These are phyloP conservation scores for Aurantiochytrium sp. DNA, from an alignment of 108 stramenopile genomes.

Conservation along the genomic window DNA sequence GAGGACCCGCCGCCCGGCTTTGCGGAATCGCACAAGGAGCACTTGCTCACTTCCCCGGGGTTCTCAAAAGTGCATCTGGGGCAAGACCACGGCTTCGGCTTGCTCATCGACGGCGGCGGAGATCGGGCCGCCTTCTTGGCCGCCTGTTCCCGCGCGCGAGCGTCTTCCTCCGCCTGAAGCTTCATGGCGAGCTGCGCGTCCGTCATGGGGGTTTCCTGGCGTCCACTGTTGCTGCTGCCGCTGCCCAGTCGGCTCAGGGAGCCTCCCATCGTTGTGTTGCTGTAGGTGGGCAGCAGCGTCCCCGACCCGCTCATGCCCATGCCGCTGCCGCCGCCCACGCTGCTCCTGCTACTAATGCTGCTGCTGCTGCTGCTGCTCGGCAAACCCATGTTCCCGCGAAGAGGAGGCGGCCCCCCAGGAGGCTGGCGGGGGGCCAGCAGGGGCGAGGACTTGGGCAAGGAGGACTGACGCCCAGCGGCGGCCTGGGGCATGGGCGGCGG, in stretches of 20 bases:
- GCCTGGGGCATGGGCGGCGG: not conserved
- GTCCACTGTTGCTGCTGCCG: not conserved
- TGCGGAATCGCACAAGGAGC: not conserved
- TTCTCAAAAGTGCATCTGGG: not conserved
- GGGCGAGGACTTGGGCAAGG: not conserved
- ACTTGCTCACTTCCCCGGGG: not conserved
- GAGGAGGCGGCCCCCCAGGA: not conserved
- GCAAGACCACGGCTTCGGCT: not conserved
- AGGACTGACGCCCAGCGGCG: not conserved
- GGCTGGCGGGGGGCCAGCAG: not conserved
- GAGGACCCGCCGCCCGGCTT: not conserved
- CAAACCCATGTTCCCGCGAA: not conserved
- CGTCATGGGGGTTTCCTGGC: not conserved
- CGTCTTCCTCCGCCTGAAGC: slow-evolving; percentile 13
- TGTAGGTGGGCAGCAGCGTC: not conserved
- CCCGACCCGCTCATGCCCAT: not conserved
- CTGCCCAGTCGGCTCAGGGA: too few species aligned
- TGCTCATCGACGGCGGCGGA: not conserved
- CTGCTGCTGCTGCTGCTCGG: not conserved
- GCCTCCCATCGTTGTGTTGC: not conserved
- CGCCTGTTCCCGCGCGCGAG: not conserved
- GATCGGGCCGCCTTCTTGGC: not conserved
- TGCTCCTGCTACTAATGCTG: not conserved
- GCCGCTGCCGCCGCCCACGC: not conserved
- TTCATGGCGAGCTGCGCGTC: not conserved